phyloP scores from a whole-genome alignment of 495 filamentous ascomycete species.

The Trichoderma erinaceum region DNA sequence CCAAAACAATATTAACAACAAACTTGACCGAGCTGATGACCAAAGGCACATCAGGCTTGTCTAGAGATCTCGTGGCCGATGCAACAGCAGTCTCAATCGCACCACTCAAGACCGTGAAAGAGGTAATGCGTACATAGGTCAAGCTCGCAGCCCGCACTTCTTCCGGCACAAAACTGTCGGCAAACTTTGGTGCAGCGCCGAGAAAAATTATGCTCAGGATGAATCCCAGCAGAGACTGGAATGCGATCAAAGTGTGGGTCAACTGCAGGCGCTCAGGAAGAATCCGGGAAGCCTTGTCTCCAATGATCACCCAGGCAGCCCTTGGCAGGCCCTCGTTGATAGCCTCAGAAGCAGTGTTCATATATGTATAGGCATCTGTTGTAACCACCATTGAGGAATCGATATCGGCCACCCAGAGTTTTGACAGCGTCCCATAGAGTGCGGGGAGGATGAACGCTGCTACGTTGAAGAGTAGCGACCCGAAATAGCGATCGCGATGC shows the following conservation, averaged over 20 bases:
- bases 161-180: conserved; percentile 56
- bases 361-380: conserved; percentile 55
- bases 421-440: conserved; percentile 62
- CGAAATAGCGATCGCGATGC: conserved; percentile 38
- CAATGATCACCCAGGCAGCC: conserved; percentile 64
- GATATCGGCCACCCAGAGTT: conserved; percentile 70
- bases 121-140: conserved; percentile 60
- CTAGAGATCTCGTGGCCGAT: conserved; percentile 56
- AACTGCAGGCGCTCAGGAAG: conserved; percentile 49
- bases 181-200: conserved; percentile 47
- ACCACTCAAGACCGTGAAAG: conserved; percentile 54
- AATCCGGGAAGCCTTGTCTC: conserved; percentile 53
- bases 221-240: conserved; percentile 51
- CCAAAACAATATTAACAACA: conserved; percentile 61
- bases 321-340: conserved; percentile 70
- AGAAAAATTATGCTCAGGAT: conserved; percentile 60
- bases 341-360: conserved; percentile 58
- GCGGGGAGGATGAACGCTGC: conserved; percentile 61
- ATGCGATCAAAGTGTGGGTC: conserved; percentile 56
- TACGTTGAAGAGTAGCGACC: conserved; percentile 58
- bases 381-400: conserved; percentile 60
- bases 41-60: conserved; percentile 67
- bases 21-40: conserved; percentile 60
- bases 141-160: conserved; percentile 50
- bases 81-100: conserved; percentile 60